A percentile compares a stretch with the other conserved stretches of the same genome.
Conservation (phyloP, 805 yeast species). For the Saccharomycopsis sp. region DNA sequence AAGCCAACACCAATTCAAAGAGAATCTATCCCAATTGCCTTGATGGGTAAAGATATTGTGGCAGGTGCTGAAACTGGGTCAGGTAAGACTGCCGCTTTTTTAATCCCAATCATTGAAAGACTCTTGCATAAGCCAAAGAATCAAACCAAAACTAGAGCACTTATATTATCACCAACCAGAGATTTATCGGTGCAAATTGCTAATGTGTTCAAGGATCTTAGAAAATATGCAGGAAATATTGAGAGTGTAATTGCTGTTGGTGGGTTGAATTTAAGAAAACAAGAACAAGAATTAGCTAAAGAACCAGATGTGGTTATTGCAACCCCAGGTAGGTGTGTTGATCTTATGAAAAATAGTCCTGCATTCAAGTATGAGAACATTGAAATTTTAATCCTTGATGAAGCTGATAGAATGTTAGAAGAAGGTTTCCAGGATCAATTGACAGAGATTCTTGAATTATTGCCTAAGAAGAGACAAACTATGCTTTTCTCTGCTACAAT, state of each 20-base stretch:
- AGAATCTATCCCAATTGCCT: constrained; percentile 87
- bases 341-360: constrained; percentile 92
- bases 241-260: constrained; percentile 96
- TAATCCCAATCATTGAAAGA: constrained; percentile 93
- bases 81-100: constrained; percentile 98
- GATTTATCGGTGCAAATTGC: constrained; percentile 94
- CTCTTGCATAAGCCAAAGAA: constrained; percentile 81
- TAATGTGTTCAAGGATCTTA: constrained; percentile 85
- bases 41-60: constrained; percentile 90
- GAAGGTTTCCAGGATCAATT: constrained; percentile 97
- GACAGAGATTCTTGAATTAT: constrained; percentile 76
- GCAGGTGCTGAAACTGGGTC: constrained; percentile 99
- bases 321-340: constrained; percentile 98
- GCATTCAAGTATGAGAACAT: constrained; percentile 85
- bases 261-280: constrained; percentile 91
- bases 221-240: constrained; percentile 65
- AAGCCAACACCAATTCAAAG: constrained; percentile 92
- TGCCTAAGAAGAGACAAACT: constrained; percentile 91
- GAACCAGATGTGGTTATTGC: constrained; percentile 97
- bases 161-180: constrained; percentile 92
- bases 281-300: constrained; percentile 85
- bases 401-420: constrained; percentile 98
- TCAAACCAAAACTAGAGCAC: constrained; percentile 81
- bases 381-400: constrained; percentile 90
- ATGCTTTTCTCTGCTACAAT: constrained; percentile 94